phyloP scores from a whole-genome alignment of 2,329 filamentous ascomycete species.

The Pseudocercospora musae region DNA sequence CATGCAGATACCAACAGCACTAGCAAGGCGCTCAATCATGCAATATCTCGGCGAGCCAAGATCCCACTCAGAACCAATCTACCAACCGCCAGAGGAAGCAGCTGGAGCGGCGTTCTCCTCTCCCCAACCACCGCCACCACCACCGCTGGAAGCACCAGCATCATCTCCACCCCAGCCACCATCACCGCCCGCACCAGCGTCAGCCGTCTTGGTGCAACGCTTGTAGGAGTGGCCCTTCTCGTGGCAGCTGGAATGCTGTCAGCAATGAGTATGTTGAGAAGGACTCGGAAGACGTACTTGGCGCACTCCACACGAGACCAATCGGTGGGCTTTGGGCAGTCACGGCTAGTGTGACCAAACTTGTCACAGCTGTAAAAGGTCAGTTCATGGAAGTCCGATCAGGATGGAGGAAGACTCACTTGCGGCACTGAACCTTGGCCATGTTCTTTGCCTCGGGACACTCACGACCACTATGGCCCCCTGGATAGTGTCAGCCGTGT shows the following conservation, averaged over 20 bases:
- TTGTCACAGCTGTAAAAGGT: slow-evolving; percentile 42
- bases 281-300: background rate
- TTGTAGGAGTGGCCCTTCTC: slow-evolving; percentile 30
- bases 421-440: slow-evolving; percentile 46
- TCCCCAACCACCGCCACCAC: slow-evolving; percentile 7
- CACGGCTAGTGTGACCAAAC: slow-evolving; percentile 22
- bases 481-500: background rate
- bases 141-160: slow-evolving; percentile 8
- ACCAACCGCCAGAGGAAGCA: slow-evolving; percentile 14
- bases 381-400: background rate
- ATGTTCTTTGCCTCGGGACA: slow-evolving; percentile 60
- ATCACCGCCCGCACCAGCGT: slow-evolving; percentile 11
- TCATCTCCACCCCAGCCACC: slow-evolving; percentile 12
- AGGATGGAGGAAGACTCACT: background rate
- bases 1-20: background rate
- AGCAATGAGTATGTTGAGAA: background rate
- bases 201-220: slow-evolving; percentile 26
- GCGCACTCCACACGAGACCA: slow-evolving; percentile 47
- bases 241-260: slow-evolving; percentile 37
- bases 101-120: slow-evolving; percentile 7
- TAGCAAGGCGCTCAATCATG: background rate
- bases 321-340: slow-evolving; percentile 20
- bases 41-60: background rate
- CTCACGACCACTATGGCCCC: slow-evolving; percentile 49
- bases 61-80: background rate